Base-by-base conservation (phyloP, 2,329 filamentous ascomycete species). In the Ceratocystis cacaofunesta region DNA sequence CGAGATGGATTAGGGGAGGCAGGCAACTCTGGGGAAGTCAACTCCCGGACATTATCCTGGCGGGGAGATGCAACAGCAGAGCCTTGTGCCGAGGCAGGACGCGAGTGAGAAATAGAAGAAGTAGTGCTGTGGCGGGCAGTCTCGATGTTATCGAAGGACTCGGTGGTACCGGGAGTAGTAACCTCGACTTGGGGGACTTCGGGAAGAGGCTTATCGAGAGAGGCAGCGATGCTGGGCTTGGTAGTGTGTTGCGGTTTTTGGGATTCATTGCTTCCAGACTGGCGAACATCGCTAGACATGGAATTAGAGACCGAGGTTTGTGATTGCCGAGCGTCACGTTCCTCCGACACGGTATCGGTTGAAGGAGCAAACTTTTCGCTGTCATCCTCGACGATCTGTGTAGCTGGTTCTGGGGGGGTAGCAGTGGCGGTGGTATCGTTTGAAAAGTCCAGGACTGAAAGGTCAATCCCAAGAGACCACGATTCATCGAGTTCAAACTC, bases 401-500 rank as follows among this genome's bases (percentile, higher is more conserved):
- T 43, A 3, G 61, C 55, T 8, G 46, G 36, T 7, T 5, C 52
- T 10, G 28, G 8, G 1, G 60, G 43, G 7, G 64, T 52, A 15
- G 43, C 55, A 50, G 78, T 75, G 1, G 17, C 6, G 32, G 28
- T 0, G 17, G 17, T 36, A 12, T 75, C 70, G 1, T 70, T 72
- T n/a, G 75, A 72, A 6, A 75, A 71, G 64, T 82, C 77, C 58
- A 84, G 74, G n/a, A 79, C 74, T 17, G 73, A 75, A 32, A 85
- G 73, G 68, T 85, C 82, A 63, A 86, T 79, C 6, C 80, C 81
- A 30, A 88, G 75, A 36, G 78, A 75, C 57, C 62, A 64, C 5
- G 55, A 36, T 68, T 72, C 74, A 69, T 88, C 84, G 65, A 89
- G 79, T 73, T 95, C 90, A 69, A 92, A 85, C 74, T 96, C 91